phyloP scores from a whole-genome alignment of 371 early-diverging fungal species.

The Syncephalastrum monosporum region DNA sequence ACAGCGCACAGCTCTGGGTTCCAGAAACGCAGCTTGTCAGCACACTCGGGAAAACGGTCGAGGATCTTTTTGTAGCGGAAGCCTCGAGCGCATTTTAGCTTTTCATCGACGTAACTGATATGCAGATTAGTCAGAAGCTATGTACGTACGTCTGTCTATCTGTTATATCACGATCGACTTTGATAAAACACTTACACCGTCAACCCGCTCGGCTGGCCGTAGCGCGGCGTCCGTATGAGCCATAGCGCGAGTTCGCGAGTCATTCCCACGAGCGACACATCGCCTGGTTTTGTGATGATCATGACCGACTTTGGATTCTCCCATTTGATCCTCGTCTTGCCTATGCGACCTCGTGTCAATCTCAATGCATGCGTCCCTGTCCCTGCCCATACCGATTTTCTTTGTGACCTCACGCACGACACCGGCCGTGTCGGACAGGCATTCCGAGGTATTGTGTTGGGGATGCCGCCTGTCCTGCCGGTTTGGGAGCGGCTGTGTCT shows the following conservation, averaged over 20 bases:
- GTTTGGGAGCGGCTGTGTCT: no score
- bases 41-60: slow-evolving; percentile 23
- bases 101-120: slow-evolving; percentile 64
- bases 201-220: slow-evolving; percentile 51
- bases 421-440: slow-evolving; percentile 40
- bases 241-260: slow-evolving; percentile 82
- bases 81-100: slow-evolving; percentile 53
- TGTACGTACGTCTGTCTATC: neutral
- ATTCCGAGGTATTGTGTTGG: slow-evolving; percentile 5
- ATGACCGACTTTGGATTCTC: slow-evolving; percentile 72
- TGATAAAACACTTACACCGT: slow-evolving; percentile 53
- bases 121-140: slow-evolving; percentile 2
- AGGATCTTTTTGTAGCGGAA: slow-evolving; percentile 53
- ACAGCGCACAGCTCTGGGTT: slow-evolving; percentile 70
- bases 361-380: no score
- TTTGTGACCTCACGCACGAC: slow-evolving; percentile 44
- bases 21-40: slow-evolving; percentile 70
- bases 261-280: slow-evolving; percentile 68
- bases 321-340: slow-evolving; percentile 56
- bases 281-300: slow-evolving; percentile 91
- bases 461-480: no score
- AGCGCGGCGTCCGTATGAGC: slow-evolving; percentile 62
- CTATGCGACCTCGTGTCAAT: slow-evolving; percentile 12
- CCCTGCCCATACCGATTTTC: slow-evolving; percentile 28
- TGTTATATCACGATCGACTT: neutral